Evolutionary conservation across 2,329 filamentous ascomycete genomes (phyloP), one percentile per base, ranked within the genome.

Genomic region (Colletotrichum lupini): DNA sequence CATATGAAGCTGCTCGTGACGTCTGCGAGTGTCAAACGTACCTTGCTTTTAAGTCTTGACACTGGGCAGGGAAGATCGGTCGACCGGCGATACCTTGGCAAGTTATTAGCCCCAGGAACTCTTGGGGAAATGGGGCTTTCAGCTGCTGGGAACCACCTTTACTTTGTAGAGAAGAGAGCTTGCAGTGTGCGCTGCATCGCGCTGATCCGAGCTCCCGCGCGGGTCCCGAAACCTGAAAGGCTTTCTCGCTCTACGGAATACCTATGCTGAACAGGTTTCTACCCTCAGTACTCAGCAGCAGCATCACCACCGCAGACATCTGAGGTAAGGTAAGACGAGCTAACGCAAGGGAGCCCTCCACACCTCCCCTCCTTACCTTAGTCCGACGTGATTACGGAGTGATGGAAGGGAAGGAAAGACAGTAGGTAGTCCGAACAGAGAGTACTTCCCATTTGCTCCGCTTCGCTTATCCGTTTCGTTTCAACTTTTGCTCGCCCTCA

Each of bases 1-100:
- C 62, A 70, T 42, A 70, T 42, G 22, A 70, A 52, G 37, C 30
- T 53, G 19, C 35, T 42, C 28, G 64, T 24, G 61, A 32, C 32
- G 28, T 64, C 61, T 32, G 19, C 24, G 19, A 28, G 28, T 28
- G 28, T 28, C 28, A 28, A 28, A 6, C 7, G 28, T 7, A 28
- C 28, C 28, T 28, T 28, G 28, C 28, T 28, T 6, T 28, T 28
- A 1, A 28, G 28, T 28, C 35, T 37, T 2, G 8, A 19, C 37
- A 16, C 14, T 19, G 19, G 19, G 42, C 19, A 49, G 42, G 42
- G 42, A 49, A 49, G 19, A 3, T 49, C 19, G 42, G 26, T 62
- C 26, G 52, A 63, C 26, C 24, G 24, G 49, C 60, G 46, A 53
- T 35, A 19, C 24, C 46, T 30, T 35, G 22, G 22, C 60, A n/a